A percentile compares a stretch with the other conserved stretches of the same genome.
Evolutionary conservation across 352 stramenopile genomes (phyloP).

Genomic region (Bremia lactucae): DNA sequence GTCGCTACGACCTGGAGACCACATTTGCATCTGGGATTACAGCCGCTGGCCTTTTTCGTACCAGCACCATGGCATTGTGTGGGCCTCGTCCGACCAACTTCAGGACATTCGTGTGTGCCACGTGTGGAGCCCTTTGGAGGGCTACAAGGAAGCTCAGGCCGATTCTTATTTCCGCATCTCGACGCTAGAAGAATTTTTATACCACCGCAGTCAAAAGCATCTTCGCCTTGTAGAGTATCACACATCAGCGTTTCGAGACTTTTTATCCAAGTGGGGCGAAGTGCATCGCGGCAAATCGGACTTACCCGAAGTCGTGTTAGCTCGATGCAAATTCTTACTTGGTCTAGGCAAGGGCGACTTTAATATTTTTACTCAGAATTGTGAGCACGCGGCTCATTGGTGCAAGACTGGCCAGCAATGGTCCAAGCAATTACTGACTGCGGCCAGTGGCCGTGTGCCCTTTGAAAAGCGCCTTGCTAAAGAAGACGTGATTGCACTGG

Average conservation of each 20-base stretch:
- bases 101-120: conserved; percentile 70
- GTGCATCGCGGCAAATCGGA: conserved; percentile 75
- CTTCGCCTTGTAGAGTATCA: conserved; percentile 80
- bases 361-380: conserved; percentile 85
- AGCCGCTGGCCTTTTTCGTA: conserved; percentile 80
- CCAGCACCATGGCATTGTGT: conserved; percentile 82
- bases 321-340: conserved; percentile 73
- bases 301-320: conserved; percentile 70
- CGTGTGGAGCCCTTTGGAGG: conserved; percentile 73
- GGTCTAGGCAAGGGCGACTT: conserved; percentile 74
- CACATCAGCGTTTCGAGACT: conserved; percentile 65
- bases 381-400: conserved; percentile 80
- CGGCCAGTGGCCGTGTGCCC: conserved; percentile 54
- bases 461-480: conserved; percentile 67
- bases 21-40: conserved; percentile 81
- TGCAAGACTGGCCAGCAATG: conserved; percentile 85
- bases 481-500: conserved; percentile 67
- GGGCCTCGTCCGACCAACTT: conserved; percentile 49
- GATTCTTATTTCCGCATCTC: conserved; percentile 84
- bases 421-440: conserved; percentile 80
- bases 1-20: conserved; percentile 69
- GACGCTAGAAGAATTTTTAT: conserved; percentile 74
- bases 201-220: conserved; percentile 43
- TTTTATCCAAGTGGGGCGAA: conserved; percentile 77
- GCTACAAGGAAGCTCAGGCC: conserved; percentile 61